These are phyloP conservation scores for Leccinum ochraceum DNA, from an alignment of 768 basidiomycete species.

Conservation along the genomic window DNA sequence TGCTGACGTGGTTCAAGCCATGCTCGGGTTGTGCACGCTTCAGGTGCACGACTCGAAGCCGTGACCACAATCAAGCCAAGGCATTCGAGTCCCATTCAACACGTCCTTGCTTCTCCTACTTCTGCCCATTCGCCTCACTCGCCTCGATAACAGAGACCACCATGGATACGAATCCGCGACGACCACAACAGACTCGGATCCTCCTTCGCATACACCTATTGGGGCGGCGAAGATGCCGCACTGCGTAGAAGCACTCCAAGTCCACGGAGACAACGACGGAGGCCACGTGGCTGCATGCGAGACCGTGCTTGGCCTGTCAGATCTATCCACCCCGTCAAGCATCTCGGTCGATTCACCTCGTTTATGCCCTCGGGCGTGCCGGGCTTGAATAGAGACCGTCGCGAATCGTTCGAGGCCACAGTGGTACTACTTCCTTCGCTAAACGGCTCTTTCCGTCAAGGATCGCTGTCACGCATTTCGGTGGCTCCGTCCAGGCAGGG, in stretches of 20 bases:
- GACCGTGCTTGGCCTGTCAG: conserved; percentile 11
- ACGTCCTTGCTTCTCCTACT: conserved; percentile 1
- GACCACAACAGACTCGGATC: conserved; percentile 32
- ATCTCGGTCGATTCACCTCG: conserved; percentile 12
- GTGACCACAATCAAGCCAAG: conserved; percentile 11
- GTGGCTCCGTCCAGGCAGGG: too few species aligned
- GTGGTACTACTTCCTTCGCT: conserved; percentile 28
- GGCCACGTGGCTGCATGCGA: conserved; percentile 3
- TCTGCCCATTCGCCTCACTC: conserved; percentile 3
- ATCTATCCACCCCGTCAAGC: conserved; percentile 19
- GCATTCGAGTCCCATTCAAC: conserved; percentile 6
- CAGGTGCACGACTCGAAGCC: conserved; percentile 1
- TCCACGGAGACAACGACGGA: conserved; percentile 17
- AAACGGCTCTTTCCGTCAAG: conserved; percentile 23
- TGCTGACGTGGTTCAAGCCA: conserved; percentile 9
- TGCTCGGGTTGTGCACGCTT: neutral
- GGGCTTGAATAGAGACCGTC: neutral
- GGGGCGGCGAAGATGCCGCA: conserved; percentile 9
- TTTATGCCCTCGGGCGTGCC: neutral
- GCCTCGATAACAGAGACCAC: conserved; percentile 18
- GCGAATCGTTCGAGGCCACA: conserved; percentile 6
- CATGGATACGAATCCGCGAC: conserved; percentile 31
- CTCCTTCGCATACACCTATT: conserved; percentile 28
- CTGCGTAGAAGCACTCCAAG: conserved; percentile 5
- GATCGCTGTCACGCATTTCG: too few species aligned